These are phyloP conservation scores for Rhodotorula sp. DNA, from an alignment of 1,284 basidiomycete species.

Conservation along the genomic window DNA sequence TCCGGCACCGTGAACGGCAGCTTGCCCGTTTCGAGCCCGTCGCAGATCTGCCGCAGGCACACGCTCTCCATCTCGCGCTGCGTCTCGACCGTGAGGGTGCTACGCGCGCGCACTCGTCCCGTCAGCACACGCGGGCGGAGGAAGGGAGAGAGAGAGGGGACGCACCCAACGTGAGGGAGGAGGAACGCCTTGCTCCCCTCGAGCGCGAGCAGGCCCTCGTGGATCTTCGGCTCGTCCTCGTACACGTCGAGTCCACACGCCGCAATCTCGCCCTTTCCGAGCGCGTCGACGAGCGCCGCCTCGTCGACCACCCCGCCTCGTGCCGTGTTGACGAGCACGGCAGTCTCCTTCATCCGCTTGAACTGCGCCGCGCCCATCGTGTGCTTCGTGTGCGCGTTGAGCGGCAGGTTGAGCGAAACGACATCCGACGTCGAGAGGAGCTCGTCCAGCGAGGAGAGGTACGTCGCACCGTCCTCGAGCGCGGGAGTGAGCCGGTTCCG, in stretches of 20 bases:
- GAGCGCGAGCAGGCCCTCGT: slow-evolving; percentile 74
- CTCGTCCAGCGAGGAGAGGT: slow-evolving; percentile 68
- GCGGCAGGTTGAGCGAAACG: slow-evolving; percentile 59
- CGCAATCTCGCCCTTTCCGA: slow-evolving; percentile 64
- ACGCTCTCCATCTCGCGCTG: slow-evolving; percentile 51
- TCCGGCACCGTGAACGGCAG: slow-evolving; percentile 49
- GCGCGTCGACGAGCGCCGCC: slow-evolving; percentile 75
- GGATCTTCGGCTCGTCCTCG: slow-evolving; percentile 54
- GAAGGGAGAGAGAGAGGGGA: too few species aligned
- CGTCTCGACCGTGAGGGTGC: slow-evolving; percentile 54
- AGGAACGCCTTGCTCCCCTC: slow-evolving; percentile 64
- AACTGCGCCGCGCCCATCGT: slow-evolving; percentile 78
- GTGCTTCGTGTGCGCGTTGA: slow-evolving; percentile 69
- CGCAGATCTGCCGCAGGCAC: slow-evolving; percentile 48
- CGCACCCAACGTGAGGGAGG: slow-evolving; percentile 75
- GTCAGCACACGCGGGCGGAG: slow-evolving; percentile 69
- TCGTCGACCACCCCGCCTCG: slow-evolving; percentile 87
- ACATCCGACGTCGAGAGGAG: slow-evolving; percentile 77
- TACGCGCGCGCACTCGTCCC: slow-evolving; percentile 71
- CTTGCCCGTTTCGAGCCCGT: slow-evolving; percentile 47
- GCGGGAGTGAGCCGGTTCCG: slow-evolving; percentile 55
- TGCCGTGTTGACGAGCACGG: slow-evolving; percentile 85
- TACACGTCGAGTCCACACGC: slow-evolving; percentile 37
- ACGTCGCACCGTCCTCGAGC: slow-evolving; percentile 51
- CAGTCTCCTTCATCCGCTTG: slow-evolving; percentile 72